A percentile compares a stretch with the other conserved stretches of the same genome.
Evolutionary conservation across 2,329 filamentous ascomycete species (phyloP).

Genomic region (Cordyceps javanica): DNA sequence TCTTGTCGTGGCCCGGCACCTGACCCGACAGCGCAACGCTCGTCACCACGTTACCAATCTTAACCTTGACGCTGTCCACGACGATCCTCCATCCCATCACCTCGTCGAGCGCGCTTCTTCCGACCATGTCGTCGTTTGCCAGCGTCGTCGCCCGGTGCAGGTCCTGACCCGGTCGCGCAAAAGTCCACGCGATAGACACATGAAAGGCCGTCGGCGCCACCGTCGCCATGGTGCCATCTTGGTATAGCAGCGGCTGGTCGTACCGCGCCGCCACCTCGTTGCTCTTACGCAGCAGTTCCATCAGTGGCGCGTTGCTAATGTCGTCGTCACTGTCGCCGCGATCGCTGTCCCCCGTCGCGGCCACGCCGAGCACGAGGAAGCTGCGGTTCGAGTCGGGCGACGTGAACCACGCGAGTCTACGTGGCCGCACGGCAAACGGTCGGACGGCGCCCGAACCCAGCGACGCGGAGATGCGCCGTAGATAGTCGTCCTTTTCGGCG

Average conservation of each 20-base stretch:
- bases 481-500: slow-evolving; percentile 64
- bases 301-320: slow-evolving; percentile 46
- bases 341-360: slow-evolving; percentile 16
- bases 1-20: not conserved
- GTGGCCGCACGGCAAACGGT: slow-evolving; percentile 34
- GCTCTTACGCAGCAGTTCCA: slow-evolving; percentile 56
- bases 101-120: slow-evolving; percentile 21
- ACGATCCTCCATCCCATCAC: slow-evolving; percentile 40
- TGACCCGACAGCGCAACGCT: slow-evolving; percentile 33
- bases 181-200: slow-evolving; percentile 81
- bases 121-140: too few species aligned
- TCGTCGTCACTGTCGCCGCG: slow-evolving; percentile 17
- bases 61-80: slow-evolving; percentile 61
- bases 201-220: slow-evolving; percentile 57
- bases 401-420: slow-evolving; percentile 42
- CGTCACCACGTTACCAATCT: slow-evolving; percentile 66
- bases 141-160: slow-evolving; percentile 1
- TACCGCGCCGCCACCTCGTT: slow-evolving; percentile 57
- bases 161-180: slow-evolving; percentile 46
- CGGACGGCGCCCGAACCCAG: slow-evolving; percentile 26
- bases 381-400: slow-evolving; percentile 60
- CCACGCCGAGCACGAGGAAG: slow-evolving; percentile 75
- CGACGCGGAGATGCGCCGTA: slow-evolving; percentile 43
- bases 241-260: slow-evolving; percentile 67
- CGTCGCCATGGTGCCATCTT: slow-evolving; percentile 21